A percentile compares a stretch with the other conserved stretches of the same genome.
These are phyloP conservation scores for Amylostereum areolatum DNA, from an alignment of 1,284 basidiomycete species.

Conservation along the genomic window DNA sequence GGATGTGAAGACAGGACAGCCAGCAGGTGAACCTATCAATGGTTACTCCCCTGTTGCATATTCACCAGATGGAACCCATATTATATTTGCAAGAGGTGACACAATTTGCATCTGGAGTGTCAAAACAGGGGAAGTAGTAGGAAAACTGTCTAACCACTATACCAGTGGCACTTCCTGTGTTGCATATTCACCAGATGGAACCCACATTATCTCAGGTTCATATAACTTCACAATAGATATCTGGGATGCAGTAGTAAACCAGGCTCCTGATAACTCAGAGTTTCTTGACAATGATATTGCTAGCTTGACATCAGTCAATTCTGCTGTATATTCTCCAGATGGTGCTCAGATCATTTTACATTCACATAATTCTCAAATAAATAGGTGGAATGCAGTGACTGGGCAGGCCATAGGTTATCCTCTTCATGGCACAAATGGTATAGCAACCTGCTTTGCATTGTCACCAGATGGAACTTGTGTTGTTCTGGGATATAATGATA, in stretches of 20 bases:
- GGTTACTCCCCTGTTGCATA: background rate
- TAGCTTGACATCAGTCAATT: background rate
- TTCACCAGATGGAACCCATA: background rate
- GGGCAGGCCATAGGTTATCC: background rate
- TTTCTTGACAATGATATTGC: background rate
- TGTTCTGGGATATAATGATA: constrained; percentile 4
- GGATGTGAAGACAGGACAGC: background rate
- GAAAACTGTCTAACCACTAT: background rate
- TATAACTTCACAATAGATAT: background rate
- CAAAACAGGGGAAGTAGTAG: background rate
- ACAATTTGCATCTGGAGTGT: background rate
- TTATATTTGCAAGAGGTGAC: background rate
- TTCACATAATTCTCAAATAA: constrained; percentile 22
- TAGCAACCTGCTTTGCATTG: constrained; percentile 3
- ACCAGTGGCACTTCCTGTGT: background rate
- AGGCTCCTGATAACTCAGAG: background rate
- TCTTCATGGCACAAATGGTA: constrained; percentile 2
- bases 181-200: background rate
- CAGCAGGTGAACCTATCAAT: background rate
- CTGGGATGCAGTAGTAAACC: background rate
- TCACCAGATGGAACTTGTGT: constrained; percentile 7
- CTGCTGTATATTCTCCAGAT: constrained; percentile 23
- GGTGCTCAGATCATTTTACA: constrained; percentile 21
- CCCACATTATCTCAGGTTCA: background rate
- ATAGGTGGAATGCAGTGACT: constrained; percentile 18